Evolutionary conservation across 495 filamentous ascomycete species (phyloP), one percentile per base, ranked within the genome.

Genomic region (Penicillium tannophilum): DNA sequence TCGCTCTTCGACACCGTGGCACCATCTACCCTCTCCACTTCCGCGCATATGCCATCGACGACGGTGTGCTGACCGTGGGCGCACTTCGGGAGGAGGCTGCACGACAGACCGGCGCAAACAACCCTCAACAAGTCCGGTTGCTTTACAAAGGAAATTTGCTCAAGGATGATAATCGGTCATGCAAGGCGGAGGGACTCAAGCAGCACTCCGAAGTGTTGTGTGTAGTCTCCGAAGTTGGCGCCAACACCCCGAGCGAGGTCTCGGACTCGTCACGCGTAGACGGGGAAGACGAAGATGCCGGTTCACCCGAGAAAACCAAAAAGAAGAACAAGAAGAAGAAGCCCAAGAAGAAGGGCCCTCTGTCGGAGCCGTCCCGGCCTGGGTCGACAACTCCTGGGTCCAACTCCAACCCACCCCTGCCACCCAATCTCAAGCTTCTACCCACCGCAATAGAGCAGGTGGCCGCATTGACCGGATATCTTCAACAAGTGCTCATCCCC

Each of bases 61-160:
- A 93, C 64, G 90, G 90, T 2, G 80, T 82, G 52, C 76, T 96
- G 51, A 83, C 78, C 17, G 85, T 95, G 39, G 75, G 82, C 48
- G 85, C 88, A 53, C 76, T 96, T 35, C 79, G 87, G 26, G 76
- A 83, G 33, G 82, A 83, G 6, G 89, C 87, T 10, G 87, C 85
- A 20, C 74, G 84, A 54, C 79, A 88, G 55, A 79, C 88, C 61
- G 82, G 83, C 26, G 76, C 89, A 14, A 73, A 78, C 7, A 80
- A 87, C 56, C 78, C 83, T n/a, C 77, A 83, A 44, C 72, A 82
- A 8, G 72, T 97, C 61, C 88, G 86, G 63, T 71, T 97, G 67
- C 81, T 92, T 48, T 95, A 93, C 79, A 93, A 93, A 70, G 92
- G 92, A 10, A 86, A 85, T 57, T 80, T 87, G 17, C 72, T 97